phyloP scores from a whole-genome alignment of 1,284 basidiomycete species.

The Malassezia sp. region DNA sequence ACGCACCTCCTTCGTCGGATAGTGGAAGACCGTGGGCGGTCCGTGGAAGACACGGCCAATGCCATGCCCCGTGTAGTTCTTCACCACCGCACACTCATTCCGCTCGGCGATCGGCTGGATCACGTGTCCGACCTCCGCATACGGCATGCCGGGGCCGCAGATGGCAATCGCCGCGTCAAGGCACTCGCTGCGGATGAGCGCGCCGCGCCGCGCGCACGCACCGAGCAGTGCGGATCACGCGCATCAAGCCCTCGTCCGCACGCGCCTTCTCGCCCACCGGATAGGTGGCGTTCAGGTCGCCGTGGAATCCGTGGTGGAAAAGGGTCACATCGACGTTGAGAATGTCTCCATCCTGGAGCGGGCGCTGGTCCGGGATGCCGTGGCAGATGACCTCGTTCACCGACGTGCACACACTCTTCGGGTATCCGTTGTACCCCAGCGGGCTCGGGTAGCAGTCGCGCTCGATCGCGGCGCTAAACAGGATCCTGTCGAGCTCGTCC shows the following conservation, averaged over 20 bases:
- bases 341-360: constrained; percentile 31
- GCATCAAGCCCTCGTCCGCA: constrained; percentile 26
- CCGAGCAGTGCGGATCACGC: constrained; percentile 35
- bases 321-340: constrained; percentile 52
- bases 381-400: constrained; percentile 96
- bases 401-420: constrained; percentile 88
- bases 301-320: constrained; percentile 50
- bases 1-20: constrained; percentile 42
- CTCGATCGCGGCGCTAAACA: constrained; percentile 86
- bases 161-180: constrained; percentile 61
- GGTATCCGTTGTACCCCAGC: constrained; percentile 80
- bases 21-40: constrained; percentile 71
- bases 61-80: constrained; percentile 71
- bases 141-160: constrained; percentile 65
- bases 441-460: constrained; percentile 87
- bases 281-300: constrained; percentile 44
- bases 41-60: constrained; percentile 74
- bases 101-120: constrained; percentile 54
- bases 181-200: constrained; percentile 53
- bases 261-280: constrained; percentile 36
- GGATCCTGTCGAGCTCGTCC: constrained; percentile 77
- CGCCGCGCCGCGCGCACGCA: background rate
- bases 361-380: constrained; percentile 50
- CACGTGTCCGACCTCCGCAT: constrained; percentile 62
- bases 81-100: constrained; percentile 57